phyloP scores from a whole-genome alignment of 1,284 basidiomycete species.

The Ganoderma sp. region DNA sequence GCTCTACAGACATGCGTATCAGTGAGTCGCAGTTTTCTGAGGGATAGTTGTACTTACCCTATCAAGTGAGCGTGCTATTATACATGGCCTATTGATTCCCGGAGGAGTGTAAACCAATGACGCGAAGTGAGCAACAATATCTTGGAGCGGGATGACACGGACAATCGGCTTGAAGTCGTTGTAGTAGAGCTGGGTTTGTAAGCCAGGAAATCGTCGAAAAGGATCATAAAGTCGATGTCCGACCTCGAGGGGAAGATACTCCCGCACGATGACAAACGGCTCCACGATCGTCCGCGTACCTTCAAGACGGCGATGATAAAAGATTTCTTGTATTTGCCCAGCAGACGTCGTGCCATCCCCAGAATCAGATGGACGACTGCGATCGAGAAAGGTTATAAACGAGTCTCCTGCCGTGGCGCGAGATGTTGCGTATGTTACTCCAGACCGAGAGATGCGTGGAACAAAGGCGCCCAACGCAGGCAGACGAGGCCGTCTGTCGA shows the following conservation, averaged over 20 bases:
- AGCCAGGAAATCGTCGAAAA: conserved; percentile 6
- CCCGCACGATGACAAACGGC: conserved; percentile 11
- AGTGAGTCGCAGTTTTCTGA: no score
- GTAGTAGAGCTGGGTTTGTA: conserved; percentile 15
- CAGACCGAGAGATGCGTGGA: not conserved
- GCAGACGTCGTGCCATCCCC: not conserved
- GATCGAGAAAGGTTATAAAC: conserved; percentile 8
- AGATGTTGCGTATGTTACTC: not conserved
- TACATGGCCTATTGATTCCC: conserved; percentile 13
- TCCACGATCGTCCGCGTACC: not conserved
- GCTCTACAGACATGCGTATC: no score
- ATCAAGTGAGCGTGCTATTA: conserved; percentile 18
- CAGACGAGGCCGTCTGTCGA: not conserved
- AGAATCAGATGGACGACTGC: not conserved
- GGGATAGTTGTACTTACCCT: conserved; percentile 6
- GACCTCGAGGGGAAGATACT: not conserved
- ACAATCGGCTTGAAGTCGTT: not conserved
- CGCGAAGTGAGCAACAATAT: conserved; percentile 21
- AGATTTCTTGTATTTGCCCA: conserved; percentile 16
- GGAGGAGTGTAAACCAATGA: conserved; percentile 11
- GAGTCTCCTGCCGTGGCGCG: not conserved
- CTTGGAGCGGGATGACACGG: not conserved
- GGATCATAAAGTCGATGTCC: conserved; percentile 9
- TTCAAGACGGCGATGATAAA: conserved; percentile 10
- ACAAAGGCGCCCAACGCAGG: not conserved